Evolutionary conservation across 805 yeast species (phyloP).

Genomic region (Suhomyces pyralidae): DNA sequence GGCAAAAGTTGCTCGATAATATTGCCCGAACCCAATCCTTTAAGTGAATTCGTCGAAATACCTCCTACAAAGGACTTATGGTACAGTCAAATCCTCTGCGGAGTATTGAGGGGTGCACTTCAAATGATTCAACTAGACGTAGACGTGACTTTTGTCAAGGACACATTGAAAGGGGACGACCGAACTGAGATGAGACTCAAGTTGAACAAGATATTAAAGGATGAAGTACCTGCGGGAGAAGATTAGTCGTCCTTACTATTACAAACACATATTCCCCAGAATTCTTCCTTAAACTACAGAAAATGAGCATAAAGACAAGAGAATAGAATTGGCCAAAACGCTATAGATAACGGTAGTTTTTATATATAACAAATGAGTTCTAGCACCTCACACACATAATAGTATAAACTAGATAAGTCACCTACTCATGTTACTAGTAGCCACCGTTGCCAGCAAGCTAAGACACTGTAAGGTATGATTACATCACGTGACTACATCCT

Average conservation of each 20-base stretch:
- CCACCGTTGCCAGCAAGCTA: not conserved
- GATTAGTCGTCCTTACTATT: conserved; percentile 45
- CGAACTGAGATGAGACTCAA: conserved; percentile 75
- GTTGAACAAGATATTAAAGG: conserved; percentile 71
- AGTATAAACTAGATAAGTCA: not conserved
- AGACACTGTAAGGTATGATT: not conserved
- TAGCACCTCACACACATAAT: not conserved
- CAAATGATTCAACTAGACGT: conserved; percentile 96
- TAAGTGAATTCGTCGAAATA: conserved; percentile 91
- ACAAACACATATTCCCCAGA: not conserved
- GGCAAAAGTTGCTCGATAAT: conserved; percentile 70
- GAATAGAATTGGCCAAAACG: not conserved
- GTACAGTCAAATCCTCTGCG: conserved; percentile 89
- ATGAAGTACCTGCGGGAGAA: conserved; percentile 97
- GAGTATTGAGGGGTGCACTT: conserved; percentile 85
- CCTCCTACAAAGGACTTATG: conserved; percentile 73
- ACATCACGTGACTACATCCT: not conserved
- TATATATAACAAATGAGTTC: too few species aligned
- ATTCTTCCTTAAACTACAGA: not conserved
- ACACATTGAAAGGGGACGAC: conserved; percentile 78
- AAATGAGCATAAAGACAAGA: not conserved
- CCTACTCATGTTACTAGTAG: not conserved
- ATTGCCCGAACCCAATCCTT: conserved; percentile 74
- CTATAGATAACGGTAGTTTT: not conserved
- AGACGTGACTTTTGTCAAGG: conserved; percentile 76